Evolutionary conservation across 2,329 filamentous ascomycete species (phyloP).

Genomic region (Aspergillus neotritici): DNA sequence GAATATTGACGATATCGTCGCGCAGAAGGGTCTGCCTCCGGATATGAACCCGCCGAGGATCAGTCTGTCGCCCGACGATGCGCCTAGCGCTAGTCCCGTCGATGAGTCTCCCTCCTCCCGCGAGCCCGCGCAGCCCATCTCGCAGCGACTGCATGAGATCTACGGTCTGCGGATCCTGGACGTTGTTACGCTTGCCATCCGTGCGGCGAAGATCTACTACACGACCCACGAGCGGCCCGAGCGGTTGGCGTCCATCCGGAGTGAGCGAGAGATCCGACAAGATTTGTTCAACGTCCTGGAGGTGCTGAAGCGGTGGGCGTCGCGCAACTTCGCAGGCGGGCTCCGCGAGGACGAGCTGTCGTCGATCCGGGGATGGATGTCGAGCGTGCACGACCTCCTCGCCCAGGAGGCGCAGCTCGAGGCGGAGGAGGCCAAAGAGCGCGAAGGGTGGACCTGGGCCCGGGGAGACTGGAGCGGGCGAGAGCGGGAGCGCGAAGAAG

Average conservation of each 20-base stretch:
- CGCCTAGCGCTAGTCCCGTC: constrained; percentile 41
- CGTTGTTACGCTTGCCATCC: constrained; percentile 88
- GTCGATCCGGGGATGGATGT: constrained; percentile 74
- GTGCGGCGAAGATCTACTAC: constrained; percentile 93
- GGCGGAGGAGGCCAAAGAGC: constrained; percentile 63
- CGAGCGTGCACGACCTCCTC: constrained; percentile 70
- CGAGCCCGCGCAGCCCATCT: constrained; percentile 20
- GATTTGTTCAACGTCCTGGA: constrained; percentile 85
- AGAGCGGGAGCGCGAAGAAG: constrained; percentile 71
- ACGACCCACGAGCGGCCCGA: constrained; percentile 85
- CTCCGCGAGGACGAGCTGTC: constrained; percentile 70
- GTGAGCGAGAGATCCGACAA: constrained; percentile 75
- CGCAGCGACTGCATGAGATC: constrained; percentile 72
- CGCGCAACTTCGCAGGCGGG: constrained; percentile 77
- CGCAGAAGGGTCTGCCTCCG: constrained; percentile 25
- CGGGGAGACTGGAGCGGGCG: constrained; percentile 68
- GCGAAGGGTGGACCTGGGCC: constrained; percentile 75
- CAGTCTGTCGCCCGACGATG: constrained; percentile 28
- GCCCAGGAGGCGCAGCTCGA: constrained; percentile 72
- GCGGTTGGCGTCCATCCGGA: constrained; percentile 76
- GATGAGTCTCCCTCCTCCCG: constrained; percentile 30
- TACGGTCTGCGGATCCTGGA: constrained; percentile 91
- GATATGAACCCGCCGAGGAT: constrained; percentile 24
- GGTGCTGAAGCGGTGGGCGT: constrained; percentile 84
- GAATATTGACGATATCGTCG: constrained; percentile 51